These are phyloP conservation scores for Helianthus annuus DNA, from an alignment of 129 eudicot genomes.

Conservation along the genomic window HanXRQr2.0-SUNRISE NC_035448.2:173511217-173511716, in stretches of 20 bases:
- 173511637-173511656: conserved; percentile 48
- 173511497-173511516: conserved; percentile 30
- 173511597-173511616: conserved; percentile 39
- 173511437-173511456: conserved; percentile 43
- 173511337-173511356: conserved; percentile 32
- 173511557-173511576: conserved; percentile 59
- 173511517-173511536: conserved; percentile 48
- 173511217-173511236: too few species aligned
- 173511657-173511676: conserved; percentile 53
- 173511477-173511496: conserved; percentile 41
- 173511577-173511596: conserved; percentile 46
- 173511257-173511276: conserved; percentile 21
- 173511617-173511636: conserved; percentile 37
- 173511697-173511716: conserved; percentile 55
- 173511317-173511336: conserved; percentile 54
- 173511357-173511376: conserved; percentile 42
- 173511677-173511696: conserved; percentile 51
- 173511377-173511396: conserved; percentile 33
- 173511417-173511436: conserved; percentile 17
- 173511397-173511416: conserved; percentile 49
- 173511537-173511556: conserved; percentile 25
- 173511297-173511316: conserved; percentile 38
- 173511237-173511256: too few species aligned
- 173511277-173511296: conserved; percentile 42
- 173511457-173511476: conserved; percentile 52